Evolutionary conservation across 495 filamentous ascomycete species (phyloP).

Genomic region (Aspergillus steynii): DNA sequence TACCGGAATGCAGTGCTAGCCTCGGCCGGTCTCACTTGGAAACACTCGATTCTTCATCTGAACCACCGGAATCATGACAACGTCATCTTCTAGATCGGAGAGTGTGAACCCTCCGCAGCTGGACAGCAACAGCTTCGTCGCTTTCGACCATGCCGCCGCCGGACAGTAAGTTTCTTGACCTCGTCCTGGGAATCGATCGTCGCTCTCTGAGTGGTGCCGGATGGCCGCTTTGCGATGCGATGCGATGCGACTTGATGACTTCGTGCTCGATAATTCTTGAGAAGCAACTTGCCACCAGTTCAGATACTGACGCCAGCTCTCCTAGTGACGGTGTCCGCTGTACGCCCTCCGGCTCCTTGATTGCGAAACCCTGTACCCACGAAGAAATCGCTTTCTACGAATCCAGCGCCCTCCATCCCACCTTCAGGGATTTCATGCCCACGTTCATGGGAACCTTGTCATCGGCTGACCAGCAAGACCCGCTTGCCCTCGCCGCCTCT

Average conservation of each 20-base stretch:
- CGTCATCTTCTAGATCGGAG: slow-evolving; percentile 36
- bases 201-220: not conserved
- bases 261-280: not conserved
- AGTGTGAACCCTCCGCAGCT: slow-evolving; percentile 38
- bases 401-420: slow-evolving; percentile 65
- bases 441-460: slow-evolving; percentile 78
- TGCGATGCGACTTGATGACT: not conserved
- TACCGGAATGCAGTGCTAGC: slow-evolving; percentile 16
- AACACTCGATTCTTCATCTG: not conserved
- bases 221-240: not conserved
- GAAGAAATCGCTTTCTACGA: slow-evolving; percentile 94
- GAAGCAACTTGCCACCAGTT: not conserved
- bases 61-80: slow-evolving; percentile 28
- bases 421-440: slow-evolving; percentile 78
- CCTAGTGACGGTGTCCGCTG: slow-evolving; percentile 86
- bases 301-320: not conserved
- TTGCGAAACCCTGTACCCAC: slow-evolving; percentile 92
- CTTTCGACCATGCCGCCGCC: slow-evolving; percentile 81
- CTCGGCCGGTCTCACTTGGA: not conserved
- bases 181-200: not conserved
- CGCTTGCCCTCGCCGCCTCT: slow-evolving; percentile 43
- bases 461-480: slow-evolving; percentile 51
- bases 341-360: slow-evolving; percentile 77
- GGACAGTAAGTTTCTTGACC: slow-evolving; percentile 75
- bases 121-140: slow-evolving; percentile 58